Base-by-base conservation (phyloP, 1,284 basidiomycete species). In the Albatrellus sp. region DNA sequence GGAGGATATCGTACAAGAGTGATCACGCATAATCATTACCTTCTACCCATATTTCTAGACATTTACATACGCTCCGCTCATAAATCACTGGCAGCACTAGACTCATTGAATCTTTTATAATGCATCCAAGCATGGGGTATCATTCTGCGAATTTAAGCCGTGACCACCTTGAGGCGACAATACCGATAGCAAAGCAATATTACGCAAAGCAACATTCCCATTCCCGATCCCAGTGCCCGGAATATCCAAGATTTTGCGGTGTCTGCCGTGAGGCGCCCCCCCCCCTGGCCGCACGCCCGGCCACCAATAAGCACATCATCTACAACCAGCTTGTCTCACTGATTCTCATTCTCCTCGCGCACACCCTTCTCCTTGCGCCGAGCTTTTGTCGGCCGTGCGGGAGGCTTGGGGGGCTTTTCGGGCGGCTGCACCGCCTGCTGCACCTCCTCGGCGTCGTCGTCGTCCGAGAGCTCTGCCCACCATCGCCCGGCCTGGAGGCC, bases 1-100 rank as follows among this genome's bases (percentile, higher is more conserved):
- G 62, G 87, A 89, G 65, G 87, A 90, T 60, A 89, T 90, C 53
- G 78, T 90, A 43, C 80, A 87, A 58, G 85, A 85, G 60, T 78
- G 67, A 24, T 24, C 24, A 24, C 7, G 24, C 24, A 24, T 24
- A 24, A 24, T 34, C 34, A 45, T 38, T 46, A 46, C 42, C n/a
- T 37, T 13, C 41, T 19, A 24, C 36, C 34, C 35, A n/a, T 28
- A 35, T 17, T 36, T 16, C 7, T 44, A 31, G 7, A 14, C 31
- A 39, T 16, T 49, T 34, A 40, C 35, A 38, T 43, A 48, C 13
- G 33, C 17, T 14, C 7, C 48, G 9, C 33, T 33, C 33, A 47
- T 42, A 38, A 20, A 24, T 4, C 24, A 24, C 24, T 24, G 24
- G 24, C 24, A 24, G 24, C 24, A 24, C 7, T 24, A 24, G 24